phyloP scores from a whole-genome alignment of 2,329 filamentous ascomycete genomes.

The Aspergillus fischeri region DNA sequence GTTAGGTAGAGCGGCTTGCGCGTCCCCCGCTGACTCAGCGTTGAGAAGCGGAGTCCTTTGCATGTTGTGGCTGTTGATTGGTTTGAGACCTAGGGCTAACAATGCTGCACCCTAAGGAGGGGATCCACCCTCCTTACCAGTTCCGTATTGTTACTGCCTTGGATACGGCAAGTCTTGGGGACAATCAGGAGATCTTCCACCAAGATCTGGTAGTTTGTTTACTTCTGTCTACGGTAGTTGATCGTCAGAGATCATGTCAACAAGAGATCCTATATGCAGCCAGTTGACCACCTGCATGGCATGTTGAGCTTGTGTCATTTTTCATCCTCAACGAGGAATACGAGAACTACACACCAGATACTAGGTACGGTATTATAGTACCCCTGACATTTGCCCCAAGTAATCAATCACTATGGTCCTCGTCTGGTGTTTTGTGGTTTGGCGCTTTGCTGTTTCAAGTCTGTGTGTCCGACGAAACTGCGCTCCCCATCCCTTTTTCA shows the following conservation, averaged over 20 bases:
- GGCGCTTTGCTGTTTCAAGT: slow-evolving; percentile 13
- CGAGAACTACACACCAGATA: not conserved
- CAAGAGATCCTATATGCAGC: not conserved
- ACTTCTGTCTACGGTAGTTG: not conserved
- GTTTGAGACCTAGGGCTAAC: not conserved
- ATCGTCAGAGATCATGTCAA: not conserved
- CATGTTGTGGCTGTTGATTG: not conserved
- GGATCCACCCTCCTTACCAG: not conserved
- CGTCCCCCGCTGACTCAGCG: slow-evolving; percentile 31
- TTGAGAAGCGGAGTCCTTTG: not conserved
- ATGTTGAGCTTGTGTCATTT: not conserved
- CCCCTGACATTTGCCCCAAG: not conserved
- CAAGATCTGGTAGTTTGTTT: not conserved
- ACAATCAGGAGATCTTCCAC: not conserved
- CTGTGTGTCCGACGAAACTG: slow-evolving; percentile 4
- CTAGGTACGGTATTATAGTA: not conserved
- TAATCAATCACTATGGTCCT: too few species aligned
- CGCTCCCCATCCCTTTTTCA: not conserved
- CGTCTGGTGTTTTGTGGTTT: not conserved
- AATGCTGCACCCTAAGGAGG: not conserved
- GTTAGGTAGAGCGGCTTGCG: slow-evolving; percentile 25
- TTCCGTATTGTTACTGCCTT: not conserved
- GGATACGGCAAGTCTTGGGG: not conserved
- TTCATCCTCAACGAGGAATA: not conserved
- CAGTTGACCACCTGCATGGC: not conserved